These are phyloP conservation scores for Zygosaccharomyces bisporus DNA, from an alignment of 805 yeast genomes.

Conservation along the genomic window DNA sequence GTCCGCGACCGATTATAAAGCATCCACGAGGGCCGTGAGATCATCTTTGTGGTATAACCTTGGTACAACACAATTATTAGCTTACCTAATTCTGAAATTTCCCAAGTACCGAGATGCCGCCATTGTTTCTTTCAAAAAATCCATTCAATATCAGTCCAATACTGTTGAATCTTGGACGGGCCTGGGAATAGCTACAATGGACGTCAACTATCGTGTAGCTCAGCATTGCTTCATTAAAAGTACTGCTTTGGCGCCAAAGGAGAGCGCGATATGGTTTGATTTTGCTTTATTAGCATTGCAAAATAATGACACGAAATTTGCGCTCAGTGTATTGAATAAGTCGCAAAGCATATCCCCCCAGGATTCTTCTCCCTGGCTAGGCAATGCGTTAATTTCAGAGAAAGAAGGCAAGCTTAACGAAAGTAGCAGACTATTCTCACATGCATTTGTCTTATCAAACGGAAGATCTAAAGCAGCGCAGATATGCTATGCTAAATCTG, in stretches of 20 bases:
- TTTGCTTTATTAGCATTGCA: slow-evolving; percentile 73
- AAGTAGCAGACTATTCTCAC: slow-evolving; percentile 64
- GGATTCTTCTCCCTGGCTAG: slow-evolving; percentile 74
- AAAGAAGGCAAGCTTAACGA: slow-evolving; percentile 45
- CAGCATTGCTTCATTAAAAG: slow-evolving; percentile 95
- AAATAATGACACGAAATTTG: slow-evolving; percentile 64
- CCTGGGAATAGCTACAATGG: slow-evolving; percentile 70
- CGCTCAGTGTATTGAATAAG: slow-evolving; percentile 64
- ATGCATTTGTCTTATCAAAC: slow-evolving; percentile 72
- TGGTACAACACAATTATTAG: slow-evolving; percentile 59
- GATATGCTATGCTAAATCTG: slow-evolving; percentile 62
- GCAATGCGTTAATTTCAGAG: slow-evolving; percentile 65
- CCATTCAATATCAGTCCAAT: slow-evolving; percentile 67
- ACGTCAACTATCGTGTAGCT: slow-evolving; percentile 63
- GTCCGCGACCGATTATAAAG: slow-evolving; percentile 14
- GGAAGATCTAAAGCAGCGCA: slow-evolving; percentile 70
- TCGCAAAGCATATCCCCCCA: slow-evolving; percentile 83
- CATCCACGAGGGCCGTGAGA: slow-evolving; percentile 44
- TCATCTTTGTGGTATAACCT: slow-evolving; percentile 63
- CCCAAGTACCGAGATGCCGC: slow-evolving; percentile 46
- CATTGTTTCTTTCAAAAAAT: slow-evolving; percentile 54
- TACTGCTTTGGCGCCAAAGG: slow-evolving; percentile 60
- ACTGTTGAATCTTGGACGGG: slow-evolving; percentile 77
- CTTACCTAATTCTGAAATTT: slow-evolving; percentile 36
- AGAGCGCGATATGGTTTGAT: slow-evolving; percentile 72